Base-by-base conservation (phyloP, 345 rosid genomes). In the Fremontodendron californicum region DNA sequence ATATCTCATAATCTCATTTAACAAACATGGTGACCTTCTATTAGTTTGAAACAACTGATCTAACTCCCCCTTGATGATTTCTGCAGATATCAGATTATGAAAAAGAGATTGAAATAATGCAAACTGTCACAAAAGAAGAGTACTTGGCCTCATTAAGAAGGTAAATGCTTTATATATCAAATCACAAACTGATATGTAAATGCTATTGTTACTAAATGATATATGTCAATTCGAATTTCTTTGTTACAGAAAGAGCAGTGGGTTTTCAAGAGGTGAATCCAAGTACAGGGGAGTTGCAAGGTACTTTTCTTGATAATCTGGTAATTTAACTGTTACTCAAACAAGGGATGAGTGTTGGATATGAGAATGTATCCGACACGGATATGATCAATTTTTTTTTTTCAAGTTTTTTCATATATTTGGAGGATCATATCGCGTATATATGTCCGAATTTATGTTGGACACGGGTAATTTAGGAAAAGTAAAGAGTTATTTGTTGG, bases 261-360 rank as follows among this genome's bases (percentile, higher is more conserved):
- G 93, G 37, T 88, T 88, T 61, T 90, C 93, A 19, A 88, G 93
- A 81, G 91, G 91, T 37, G 90, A 87, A 54, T 90, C 94, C 43
- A 88, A 83, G 82, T 90, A 88, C 70, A 83, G 94, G 58, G 94
- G 92, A 76, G 94, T 90, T 77, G 94, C 92, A 60, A 90, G 93
- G 93, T 87, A 67, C 77, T 33, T 16, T 43, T 79, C 51, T 74
- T 23, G 19, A 64, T 39, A 48, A 69, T 61, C 57, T 35, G 18
- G 60, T 60, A 3, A 33, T 55, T 55, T 55, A 55, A 9, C 31
- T 21, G 61, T 55, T 55, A 55, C n/a, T n/a, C n/a, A n/a, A n/a
- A n/a, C n/a, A n/a, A n/a, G n/a, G n/a, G n/a, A n/a, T n/a, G n/a
- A n/a, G n/a, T n/a, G n/a, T n/a, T n/a, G n/a, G n/a, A n/a, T n/a